phyloP scores from a whole-genome alignment of 2,329 filamentous ascomycete genomes.

The Fusarium hainanense region DNA sequence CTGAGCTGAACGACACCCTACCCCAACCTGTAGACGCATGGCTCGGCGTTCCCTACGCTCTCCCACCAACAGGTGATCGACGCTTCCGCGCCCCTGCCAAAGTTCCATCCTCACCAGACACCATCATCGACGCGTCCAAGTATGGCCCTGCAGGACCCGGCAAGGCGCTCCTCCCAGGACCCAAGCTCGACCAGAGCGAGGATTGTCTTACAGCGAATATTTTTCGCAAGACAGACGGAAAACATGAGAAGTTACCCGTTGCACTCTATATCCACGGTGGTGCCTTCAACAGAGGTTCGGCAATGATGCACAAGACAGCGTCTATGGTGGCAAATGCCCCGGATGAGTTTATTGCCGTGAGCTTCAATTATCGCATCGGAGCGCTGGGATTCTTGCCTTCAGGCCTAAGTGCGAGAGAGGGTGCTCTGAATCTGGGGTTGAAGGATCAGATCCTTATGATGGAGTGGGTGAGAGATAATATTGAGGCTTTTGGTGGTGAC shows the following conservation, averaged over 20 bases:
- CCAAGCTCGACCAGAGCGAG: constrained; percentile 54
- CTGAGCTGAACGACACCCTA: constrained; percentile 29
- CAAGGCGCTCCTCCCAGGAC: constrained; percentile 38
- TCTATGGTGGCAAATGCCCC: constrained; percentile 68
- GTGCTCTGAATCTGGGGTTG: constrained; percentile 65
- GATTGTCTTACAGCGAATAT: constrained; percentile 67
- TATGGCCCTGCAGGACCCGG: constrained; percentile 52
- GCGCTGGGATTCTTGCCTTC: constrained; percentile 72
- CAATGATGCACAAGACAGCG: constrained; percentile 67
- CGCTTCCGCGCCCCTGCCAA: constrained; percentile 56
- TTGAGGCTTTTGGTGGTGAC: constrained; percentile 64
- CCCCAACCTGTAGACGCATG: constrained; percentile 54
- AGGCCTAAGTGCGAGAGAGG: constrained; percentile 60
- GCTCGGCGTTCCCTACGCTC: constrained; percentile 61
- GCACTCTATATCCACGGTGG: constrained; percentile 68
- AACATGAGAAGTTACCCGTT: constrained; percentile 53
- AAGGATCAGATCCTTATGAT: constrained; percentile 63
- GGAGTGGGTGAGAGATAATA: constrained; percentile 67
- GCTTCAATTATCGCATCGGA: constrained; percentile 64
- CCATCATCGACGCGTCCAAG: constrained; percentile 48
- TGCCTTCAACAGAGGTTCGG: constrained; percentile 57
- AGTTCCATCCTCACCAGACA: constrained; percentile 43
- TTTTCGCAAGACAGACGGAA: constrained; percentile 54
- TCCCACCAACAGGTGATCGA: constrained; percentile 58
- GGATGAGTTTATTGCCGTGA: constrained; percentile 61